Conservation (phyloP, 1,139 yeast species). For the Geotrichum cucujoidarum region DNA sequence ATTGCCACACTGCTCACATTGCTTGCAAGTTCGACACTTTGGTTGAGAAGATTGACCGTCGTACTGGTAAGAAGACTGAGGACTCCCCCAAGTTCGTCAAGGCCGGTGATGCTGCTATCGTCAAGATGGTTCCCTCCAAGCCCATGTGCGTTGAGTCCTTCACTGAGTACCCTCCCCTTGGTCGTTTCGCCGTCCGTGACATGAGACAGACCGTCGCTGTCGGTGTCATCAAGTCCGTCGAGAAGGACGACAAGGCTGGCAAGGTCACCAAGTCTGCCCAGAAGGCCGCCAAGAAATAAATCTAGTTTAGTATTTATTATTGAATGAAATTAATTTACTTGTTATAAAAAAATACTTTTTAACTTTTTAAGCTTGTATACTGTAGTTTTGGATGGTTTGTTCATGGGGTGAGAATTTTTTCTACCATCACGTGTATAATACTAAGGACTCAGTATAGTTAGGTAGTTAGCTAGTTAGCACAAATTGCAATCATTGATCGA, state of each 20-base stretch:
- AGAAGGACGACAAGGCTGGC: conserved; percentile 90
- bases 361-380: too few relatives aligned
- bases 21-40: conserved; percentile 86
- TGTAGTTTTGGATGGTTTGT: too few relatives aligned
- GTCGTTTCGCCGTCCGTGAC: conserved; percentile 99
- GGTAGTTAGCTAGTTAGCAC: too few relatives aligned
- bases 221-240: conserved; percentile 99
- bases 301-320: not conserved
- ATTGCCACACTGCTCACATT: conserved; percentile 94
- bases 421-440: too few relatives aligned
- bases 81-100: conserved; percentile 79
- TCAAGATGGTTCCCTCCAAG: conserved; percentile 87
- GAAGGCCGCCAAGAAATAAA: conserved; percentile 96
- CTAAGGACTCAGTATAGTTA: too few relatives aligned
- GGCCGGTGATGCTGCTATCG: conserved; percentile 93
- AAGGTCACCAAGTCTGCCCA: conserved; percentile 99
- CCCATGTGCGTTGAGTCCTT: conserved; percentile 97
- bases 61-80: conserved; percentile 86
- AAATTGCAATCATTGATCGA: too few relatives aligned
- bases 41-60: conserved; percentile 87
- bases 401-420: too few relatives aligned
- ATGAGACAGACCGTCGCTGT: conserved; percentile 99
- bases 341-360: too few relatives aligned
- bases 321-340: not conserved
- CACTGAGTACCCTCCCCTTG: conserved; percentile 97